phyloP scores from a whole-genome alignment of 805 yeast genomes.

The Hanseniaspora nectarophila region DNA sequence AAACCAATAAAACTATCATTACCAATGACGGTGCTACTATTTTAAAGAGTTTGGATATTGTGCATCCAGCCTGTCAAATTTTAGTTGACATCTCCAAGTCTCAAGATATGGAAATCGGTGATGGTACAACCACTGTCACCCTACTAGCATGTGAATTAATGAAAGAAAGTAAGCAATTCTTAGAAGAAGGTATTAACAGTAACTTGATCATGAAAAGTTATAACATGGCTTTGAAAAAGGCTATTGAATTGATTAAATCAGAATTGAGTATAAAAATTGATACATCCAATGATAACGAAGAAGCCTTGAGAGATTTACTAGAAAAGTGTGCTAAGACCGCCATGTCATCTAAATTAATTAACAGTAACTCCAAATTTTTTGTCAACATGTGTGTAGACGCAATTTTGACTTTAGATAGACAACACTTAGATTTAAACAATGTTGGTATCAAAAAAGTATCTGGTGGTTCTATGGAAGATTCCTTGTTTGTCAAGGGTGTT shows the following conservation, averaged over 20 bases:
- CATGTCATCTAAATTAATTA: conserved; percentile 88
- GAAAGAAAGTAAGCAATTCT: conserved; percentile 78
- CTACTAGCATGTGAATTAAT: conserved; percentile 87
- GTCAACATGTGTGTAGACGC: conserved; percentile 96
- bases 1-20: conserved; percentile 78
- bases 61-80: conserved; percentile 96
- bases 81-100: conserved; percentile 88
- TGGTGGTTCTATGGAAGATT: conserved; percentile 94
- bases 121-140: conserved; percentile 94
- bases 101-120: conserved; percentile 97
- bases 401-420: conserved; percentile 72
- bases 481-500: conserved; percentile 80
- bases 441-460: conserved; percentile 91
- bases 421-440: conserved; percentile 73
- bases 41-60: conserved; percentile 79
- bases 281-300: conserved; percentile 33
- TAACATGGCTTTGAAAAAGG: conserved; percentile 67
- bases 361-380: conserved; percentile 77
- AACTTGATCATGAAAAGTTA: conserved; percentile 80
- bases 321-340: conserved; percentile 94
- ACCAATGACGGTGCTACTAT: conserved; percentile 98
- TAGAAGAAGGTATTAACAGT: conserved; percentile 92
- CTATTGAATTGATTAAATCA: conserved; percentile 50
- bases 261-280: conserved; percentile 67
- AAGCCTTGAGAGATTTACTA: conserved; percentile 58